Conservation (phyloP, 129 eudicot species). For the Erigeron canadensis region DNA sequence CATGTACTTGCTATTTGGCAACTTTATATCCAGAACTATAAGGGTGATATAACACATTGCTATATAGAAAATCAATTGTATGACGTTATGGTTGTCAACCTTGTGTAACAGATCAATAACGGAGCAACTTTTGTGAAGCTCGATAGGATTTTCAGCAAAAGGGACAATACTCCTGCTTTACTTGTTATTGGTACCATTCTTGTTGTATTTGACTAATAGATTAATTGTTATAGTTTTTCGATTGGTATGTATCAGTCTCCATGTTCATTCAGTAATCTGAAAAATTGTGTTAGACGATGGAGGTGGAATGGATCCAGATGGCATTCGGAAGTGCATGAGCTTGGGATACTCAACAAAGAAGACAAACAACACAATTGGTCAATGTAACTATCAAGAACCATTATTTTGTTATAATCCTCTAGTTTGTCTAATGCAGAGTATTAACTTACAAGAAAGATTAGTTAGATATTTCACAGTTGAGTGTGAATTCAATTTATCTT, state of each 20-base stretch:
- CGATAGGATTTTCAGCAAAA: slow-evolving; percentile 68
- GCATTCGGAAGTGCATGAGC: slow-evolving; percentile 91
- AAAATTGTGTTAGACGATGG: slow-evolving; percentile 67
- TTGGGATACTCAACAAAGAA: slow-evolving; percentile 93
- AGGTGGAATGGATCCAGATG: slow-evolving; percentile 94
- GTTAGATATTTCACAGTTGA: not conserved
- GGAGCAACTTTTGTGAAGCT: slow-evolving; percentile 94
- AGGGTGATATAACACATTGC: not conserved
- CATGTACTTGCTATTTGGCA: not conserved
- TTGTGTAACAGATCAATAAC: slow-evolving; percentile 54
- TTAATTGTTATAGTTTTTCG: not conserved
- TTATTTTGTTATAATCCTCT: not conserved
- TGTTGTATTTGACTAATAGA: slow-evolving; percentile 11
- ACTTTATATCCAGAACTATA: not conserved
- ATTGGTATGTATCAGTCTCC: not conserved
- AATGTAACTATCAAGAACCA: slow-evolving; percentile 52
- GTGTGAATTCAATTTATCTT: slow-evolving; percentile 5
- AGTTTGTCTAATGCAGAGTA: not conserved
- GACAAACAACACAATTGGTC: slow-evolving; percentile 83
- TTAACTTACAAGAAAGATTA: not conserved
- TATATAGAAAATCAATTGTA: slow-evolving; percentile 1
- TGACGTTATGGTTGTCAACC: slow-evolving; percentile 21
- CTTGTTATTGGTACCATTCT: slow-evolving; percentile 62
- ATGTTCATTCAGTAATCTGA: slow-evolving; percentile 7
- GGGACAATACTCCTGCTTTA: slow-evolving; percentile 88